Conservation (phyloP, 148 eudicot species). For the Rhododendron griersonianum region DNA sequence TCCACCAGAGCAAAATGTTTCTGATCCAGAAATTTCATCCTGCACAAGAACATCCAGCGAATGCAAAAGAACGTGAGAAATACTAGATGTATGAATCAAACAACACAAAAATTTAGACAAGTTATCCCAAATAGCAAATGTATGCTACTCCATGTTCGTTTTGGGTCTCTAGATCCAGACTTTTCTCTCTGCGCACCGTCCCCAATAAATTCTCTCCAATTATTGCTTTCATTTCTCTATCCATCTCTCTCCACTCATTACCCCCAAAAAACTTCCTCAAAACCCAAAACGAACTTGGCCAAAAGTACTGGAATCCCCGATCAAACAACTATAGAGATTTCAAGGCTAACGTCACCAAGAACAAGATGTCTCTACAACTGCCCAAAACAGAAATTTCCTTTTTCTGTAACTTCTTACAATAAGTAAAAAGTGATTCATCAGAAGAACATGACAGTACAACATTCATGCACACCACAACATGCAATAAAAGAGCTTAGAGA, state of each 20-base stretch:
- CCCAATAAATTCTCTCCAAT: no score
- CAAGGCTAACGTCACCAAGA: not conserved
- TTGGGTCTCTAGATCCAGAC: no score
- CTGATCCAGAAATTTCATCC: constrained; percentile 32
- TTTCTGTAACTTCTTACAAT: not conserved
- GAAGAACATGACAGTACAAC: not conserved
- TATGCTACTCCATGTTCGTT: not conserved
- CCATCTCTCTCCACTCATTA: no score
- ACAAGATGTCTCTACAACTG: not conserved
- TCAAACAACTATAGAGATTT: not conserved
- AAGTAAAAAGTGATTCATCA: not conserved
- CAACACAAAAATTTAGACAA: not conserved
- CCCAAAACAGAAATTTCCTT: not conserved
- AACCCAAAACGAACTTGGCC: no score
- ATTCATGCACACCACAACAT: not conserved
- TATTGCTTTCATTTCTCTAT: no score
- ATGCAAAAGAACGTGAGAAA: constrained; percentile 7
- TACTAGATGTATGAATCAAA: not conserved
- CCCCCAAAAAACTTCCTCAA: no score
- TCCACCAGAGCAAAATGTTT: constrained; percentile 30
- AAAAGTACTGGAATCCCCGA: not conserved
- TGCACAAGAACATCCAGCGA: constrained; percentile 38
- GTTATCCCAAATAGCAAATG: not conserved
- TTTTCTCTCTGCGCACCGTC: no score
- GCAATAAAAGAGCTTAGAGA: not conserved